A percentile compares a stretch with the other conserved stretches of the same genome.
Evolutionary conservation across 805 yeast genomes (phyloP).

Genomic region (Pichia rugopelliculosa): DNA sequence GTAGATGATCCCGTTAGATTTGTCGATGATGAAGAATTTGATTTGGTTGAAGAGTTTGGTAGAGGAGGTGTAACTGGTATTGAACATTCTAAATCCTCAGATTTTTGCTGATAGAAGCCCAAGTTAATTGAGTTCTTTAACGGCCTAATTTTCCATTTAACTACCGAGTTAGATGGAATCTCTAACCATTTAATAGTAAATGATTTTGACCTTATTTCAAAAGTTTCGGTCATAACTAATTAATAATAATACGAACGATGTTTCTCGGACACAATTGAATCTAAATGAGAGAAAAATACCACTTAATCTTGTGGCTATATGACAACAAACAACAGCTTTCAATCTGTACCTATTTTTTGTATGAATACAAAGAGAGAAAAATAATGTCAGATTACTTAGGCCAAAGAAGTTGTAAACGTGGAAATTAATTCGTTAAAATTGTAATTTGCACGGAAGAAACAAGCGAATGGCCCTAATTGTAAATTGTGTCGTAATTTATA

Average conservation of each 20-base stretch:
- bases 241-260: background rate
- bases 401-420: background rate
- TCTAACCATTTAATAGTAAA: constrained; percentile 88
- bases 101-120: constrained; percentile 27
- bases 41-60: constrained; percentile 11
- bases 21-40: background rate
- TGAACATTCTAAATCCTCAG: constrained; percentile 5
- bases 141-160: constrained; percentile 81
- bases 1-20: background rate
- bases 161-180: constrained; percentile 56
- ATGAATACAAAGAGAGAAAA: too few relatives aligned
- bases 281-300: background rate
- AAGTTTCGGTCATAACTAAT: constrained; percentile 40
- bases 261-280: background rate
- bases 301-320: background rate
- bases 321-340: too few relatives aligned
- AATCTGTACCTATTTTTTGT: too few relatives aligned
- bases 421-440: background rate
- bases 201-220: constrained; percentile 84
- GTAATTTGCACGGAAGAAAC: too few relatives aligned
- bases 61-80: background rate
- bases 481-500: too few relatives aligned
- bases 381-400: too few relatives aligned
- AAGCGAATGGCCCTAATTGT: background rate
- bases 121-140: constrained; percentile 49